Evolutionary conservation across 768 basidiomycete genomes (phyloP).

Genomic region (Collybia sordida): DNA sequence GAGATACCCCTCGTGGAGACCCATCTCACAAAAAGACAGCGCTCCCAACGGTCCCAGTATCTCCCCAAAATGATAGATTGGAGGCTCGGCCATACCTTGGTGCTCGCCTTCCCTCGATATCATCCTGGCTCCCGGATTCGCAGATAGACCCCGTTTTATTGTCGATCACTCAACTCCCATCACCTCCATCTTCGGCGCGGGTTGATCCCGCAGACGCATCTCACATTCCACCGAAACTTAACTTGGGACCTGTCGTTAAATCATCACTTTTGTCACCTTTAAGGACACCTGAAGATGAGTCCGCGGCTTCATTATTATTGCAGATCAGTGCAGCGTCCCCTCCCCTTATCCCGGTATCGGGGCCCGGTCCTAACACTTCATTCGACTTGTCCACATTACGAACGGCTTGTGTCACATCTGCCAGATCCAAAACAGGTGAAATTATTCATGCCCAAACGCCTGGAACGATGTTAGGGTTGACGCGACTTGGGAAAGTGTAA

Average conservation of each 20-base stretch:
- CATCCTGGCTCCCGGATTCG: conserved; percentile 57
- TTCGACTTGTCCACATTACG: conserved; percentile 11
- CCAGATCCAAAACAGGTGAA: background rate
- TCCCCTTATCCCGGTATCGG: background rate
- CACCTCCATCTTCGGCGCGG: conserved; percentile 56
- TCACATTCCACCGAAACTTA: conserved; percentile 40
- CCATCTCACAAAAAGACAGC: background rate
- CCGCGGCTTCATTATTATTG: conserved; percentile 63
- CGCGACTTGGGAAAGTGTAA: background rate
- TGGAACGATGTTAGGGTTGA: conserved; percentile 19
- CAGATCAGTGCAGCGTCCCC: conserved; percentile 57
- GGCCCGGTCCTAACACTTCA: background rate
- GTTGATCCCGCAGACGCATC: conserved; percentile 40
- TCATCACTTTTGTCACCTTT: conserved; percentile 15
- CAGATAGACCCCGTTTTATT: conserved; percentile 32
- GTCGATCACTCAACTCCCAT: conserved; percentile 36
- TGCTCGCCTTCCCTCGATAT: conserved; percentile 62
- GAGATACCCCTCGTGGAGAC: too few species aligned
- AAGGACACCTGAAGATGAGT: conserved; percentile 66
- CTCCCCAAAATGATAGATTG: conserved; percentile 9
- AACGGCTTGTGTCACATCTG: conserved; percentile 7
- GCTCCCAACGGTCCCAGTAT: background rate
- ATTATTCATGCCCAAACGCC: conserved; percentile 18
- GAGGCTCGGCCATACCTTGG: conserved; percentile 10
- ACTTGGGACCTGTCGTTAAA: conserved; percentile 28